Percentiles rank a stretch among this genome's conserved stretches.
These are phyloP conservation scores for Talaromyces atroroseus DNA, from an alignment of 2,329 filamentous ascomycete genomes.

Conservation along the genomic window DNA sequence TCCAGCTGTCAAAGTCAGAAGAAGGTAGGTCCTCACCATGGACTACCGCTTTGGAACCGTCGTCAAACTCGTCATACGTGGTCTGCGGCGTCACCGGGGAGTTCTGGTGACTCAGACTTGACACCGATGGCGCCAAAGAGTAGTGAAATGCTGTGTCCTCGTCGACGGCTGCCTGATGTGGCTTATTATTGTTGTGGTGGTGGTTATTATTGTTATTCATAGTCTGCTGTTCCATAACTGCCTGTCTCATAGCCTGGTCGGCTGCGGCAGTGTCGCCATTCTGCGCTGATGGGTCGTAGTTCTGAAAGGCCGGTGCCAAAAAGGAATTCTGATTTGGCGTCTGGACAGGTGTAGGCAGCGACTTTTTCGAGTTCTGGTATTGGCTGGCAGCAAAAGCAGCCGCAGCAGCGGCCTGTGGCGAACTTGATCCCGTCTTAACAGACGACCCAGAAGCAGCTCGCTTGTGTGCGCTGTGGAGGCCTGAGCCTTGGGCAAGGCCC, in stretches of 20 bases:
- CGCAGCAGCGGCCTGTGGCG: constrained; percentile 32
- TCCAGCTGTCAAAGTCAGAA: constrained; percentile 40
- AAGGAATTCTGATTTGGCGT: constrained; percentile 51
- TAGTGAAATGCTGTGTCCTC: constrained; percentile 46
- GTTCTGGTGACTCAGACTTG: constrained; percentile 55
- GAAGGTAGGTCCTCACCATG: constrained; percentile 49
- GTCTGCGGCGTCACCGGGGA: constrained; percentile 59
- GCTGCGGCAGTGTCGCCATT: constrained; percentile 42
- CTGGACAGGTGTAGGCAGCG: constrained; percentile 51
- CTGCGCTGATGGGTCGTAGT: constrained; percentile 38
- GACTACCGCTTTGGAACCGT: constrained; percentile 44
- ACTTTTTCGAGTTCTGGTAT: constrained; percentile 40
- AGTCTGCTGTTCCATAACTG: constrained; percentile 45
- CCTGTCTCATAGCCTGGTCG: constrained; percentile 57
- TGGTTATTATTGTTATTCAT: constrained; percentile 18
- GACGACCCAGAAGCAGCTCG: constrained; percentile 40
- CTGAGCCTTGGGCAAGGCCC: constrained; percentile 17
- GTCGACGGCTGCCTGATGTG: constrained; percentile 35
- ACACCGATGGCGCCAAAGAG: constrained; percentile 54
- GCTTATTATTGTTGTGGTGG: constrained; percentile 25
- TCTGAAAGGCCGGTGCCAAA: constrained; percentile 42
- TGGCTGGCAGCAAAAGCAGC: constrained; percentile 31
- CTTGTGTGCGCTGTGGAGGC: constrained; percentile 27
- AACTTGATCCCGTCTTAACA: constrained; percentile 35
- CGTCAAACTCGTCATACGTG: constrained; percentile 50